Percentiles rank a stretch among this genome's conserved stretches.
Evolutionary conservation across 2,329 filamentous ascomycete genomes (phyloP).

Genomic region (Colletotrichum tofieldiae): DNA sequence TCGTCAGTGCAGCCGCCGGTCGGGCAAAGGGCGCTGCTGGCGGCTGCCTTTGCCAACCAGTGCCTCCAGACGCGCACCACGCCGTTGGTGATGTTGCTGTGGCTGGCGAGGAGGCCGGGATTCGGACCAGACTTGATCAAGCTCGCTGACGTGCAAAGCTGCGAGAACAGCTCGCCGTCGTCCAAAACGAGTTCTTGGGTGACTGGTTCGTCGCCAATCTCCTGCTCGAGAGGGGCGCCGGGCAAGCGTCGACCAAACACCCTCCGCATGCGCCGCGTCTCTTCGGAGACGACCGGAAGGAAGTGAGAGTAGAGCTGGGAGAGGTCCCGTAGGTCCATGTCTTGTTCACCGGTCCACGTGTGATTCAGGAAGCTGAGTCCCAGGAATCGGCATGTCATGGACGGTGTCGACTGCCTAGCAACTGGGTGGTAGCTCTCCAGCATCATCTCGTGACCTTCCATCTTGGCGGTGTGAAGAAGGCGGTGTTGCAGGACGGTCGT

Average conservation of each 20-base stretch:
- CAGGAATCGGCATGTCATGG: constrained; percentile 76
- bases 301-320: constrained; percentile 79
- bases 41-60: constrained; percentile 75
- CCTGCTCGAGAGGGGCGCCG: constrained; percentile 46
- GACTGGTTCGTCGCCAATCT: constrained; percentile 60
- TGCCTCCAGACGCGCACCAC: constrained; percentile 80
- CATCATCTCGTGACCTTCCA: constrained; percentile 77
- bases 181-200: constrained; percentile 77
- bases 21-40: constrained; percentile 56
- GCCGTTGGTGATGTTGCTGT: constrained; percentile 77
- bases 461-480: constrained; percentile 70
- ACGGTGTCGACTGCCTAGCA: constrained; percentile 77
- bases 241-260: constrained; percentile 48
- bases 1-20: constrained; percentile 42
- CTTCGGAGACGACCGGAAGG: constrained; percentile 72
- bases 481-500: constrained; percentile 76
- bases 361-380: constrained; percentile 73
- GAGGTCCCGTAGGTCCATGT: constrained; percentile 57
- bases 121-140: constrained; percentile 77
- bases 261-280: constrained; percentile 58
- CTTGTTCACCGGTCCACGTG: constrained; percentile 44
- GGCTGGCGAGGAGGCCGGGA: constrained; percentile 74
- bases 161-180: constrained; percentile 79
- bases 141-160: constrained; percentile 79
- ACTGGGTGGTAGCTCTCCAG: constrained; percentile 86